These are phyloP conservation scores for Isatis tinctoria DNA, from an alignment of 345 rosid species.

Conservation along the genomic window DNA sequence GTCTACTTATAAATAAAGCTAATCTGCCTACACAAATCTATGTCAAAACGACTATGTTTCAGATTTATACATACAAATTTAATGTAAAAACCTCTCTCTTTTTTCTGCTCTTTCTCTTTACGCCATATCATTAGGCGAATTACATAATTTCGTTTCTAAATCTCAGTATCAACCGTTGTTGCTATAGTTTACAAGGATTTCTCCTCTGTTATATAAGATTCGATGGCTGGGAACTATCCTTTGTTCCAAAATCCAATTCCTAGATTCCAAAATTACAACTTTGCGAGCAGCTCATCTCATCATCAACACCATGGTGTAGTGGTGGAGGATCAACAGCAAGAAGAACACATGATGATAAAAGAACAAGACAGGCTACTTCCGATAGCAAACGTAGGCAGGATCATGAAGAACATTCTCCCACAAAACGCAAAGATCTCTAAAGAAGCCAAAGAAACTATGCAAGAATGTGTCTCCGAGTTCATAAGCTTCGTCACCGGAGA, in stretches of 20 bases:
- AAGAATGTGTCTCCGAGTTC: slow-evolving; percentile 77
- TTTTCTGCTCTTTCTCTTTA: neutral
- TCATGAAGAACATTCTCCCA: slow-evolving; percentile 74
- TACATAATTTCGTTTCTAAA: neutral
- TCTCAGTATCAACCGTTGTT: neutral
- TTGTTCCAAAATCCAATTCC: slow-evolving; percentile 19
- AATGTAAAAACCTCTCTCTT: neutral
- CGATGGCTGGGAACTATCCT: slow-evolving; percentile 15
- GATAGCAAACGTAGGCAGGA: slow-evolving; percentile 67
- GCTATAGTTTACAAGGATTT: neutral
- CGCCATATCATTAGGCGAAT: neutral
- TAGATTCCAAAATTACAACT: slow-evolving; percentile 21
- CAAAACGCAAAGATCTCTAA: slow-evolving; percentile 66
- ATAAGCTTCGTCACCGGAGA: slow-evolving; percentile 72
- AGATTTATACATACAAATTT: neutral
- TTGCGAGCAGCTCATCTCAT: slow-evolving; percentile 25
- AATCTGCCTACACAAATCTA: neutral
- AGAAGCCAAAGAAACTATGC: slow-evolving; percentile 78
- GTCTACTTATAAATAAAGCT: slow-evolving; percentile 25
- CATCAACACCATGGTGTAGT: slow-evolving; percentile 22
- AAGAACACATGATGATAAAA: slow-evolving; percentile 42
- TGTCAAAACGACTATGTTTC: slow-evolving; percentile 13
- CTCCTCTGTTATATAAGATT: neutral
- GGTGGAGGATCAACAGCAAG: slow-evolving; percentile 8
- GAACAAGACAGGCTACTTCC: slow-evolving; percentile 73